Percentiles rank a stretch among this genome's conserved stretches.
Evolutionary conservation across 106 monocot species (phyloP).

Genomic region (Cymbidium sinense): DNA sequence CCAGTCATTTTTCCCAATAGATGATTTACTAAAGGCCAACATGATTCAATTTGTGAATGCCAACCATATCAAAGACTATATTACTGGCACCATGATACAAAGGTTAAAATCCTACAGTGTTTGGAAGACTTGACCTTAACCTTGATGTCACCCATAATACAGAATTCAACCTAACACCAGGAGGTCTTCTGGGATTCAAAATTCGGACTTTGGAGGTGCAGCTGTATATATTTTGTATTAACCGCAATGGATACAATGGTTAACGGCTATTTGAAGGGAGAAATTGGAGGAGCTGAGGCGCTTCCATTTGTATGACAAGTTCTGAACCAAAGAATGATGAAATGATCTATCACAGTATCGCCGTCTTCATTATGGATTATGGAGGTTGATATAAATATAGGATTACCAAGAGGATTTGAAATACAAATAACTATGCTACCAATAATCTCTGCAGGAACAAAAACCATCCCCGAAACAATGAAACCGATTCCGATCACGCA

Average conservation of each 20-base stretch:
- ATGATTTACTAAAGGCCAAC: no score
- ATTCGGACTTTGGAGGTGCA: not conserved
- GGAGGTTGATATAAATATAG: no score
- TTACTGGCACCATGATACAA: no score
- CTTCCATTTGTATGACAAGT: not conserved
- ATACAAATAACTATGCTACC: conserved; percentile 18
- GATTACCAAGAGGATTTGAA: not conserved
- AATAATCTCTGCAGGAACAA: conserved; percentile 69
- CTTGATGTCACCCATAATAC: no score
- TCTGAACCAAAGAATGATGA: no score
- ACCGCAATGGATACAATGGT: not conserved
- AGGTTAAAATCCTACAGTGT: no score
- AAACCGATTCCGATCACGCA: conserved; percentile 61
- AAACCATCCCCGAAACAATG: conserved; percentile 45
- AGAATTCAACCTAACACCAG: no score
- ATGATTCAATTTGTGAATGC: not conserved
- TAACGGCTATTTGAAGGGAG: not conserved
- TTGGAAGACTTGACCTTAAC: no score
- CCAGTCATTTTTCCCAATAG: no score
- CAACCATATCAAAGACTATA: not conserved
- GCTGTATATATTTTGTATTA: not conserved
- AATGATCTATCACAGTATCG: no score
- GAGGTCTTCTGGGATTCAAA: no score
- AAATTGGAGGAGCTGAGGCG: not conserved
- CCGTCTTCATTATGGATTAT: no score